phyloP scores from a whole-genome alignment of 495 filamentous ascomycete genomes.

The Aspergillus nanangensis region DNA sequence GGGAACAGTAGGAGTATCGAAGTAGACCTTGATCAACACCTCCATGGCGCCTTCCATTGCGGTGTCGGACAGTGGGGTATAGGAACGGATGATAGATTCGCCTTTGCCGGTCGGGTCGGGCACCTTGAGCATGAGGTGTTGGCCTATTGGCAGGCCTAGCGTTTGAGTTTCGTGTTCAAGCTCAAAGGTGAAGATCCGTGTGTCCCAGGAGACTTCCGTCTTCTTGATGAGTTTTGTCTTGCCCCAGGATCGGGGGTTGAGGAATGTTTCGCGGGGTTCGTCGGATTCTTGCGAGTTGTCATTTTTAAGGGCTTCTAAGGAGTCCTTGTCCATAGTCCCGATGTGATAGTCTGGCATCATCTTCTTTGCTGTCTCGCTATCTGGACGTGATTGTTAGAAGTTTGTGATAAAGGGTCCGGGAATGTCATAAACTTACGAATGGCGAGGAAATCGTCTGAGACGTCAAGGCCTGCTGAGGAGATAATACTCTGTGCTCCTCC shows the following conservation, averaged over 20 bases:
- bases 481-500: slow-evolving; percentile 87
- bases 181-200: slow-evolving; percentile 75
- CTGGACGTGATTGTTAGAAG: slow-evolving; percentile 46
- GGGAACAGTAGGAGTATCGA: slow-evolving; percentile 47
- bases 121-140: slow-evolving; percentile 86
- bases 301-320: slow-evolving; percentile 46
- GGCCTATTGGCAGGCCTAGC: slow-evolving; percentile 79
- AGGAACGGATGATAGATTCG: slow-evolving; percentile 76
- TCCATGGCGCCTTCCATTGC: slow-evolving; percentile 58
- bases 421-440: slow-evolving; percentile 64
- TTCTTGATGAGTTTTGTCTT: slow-evolving; percentile 64
- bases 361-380: slow-evolving; percentile 84
- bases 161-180: slow-evolving; percentile 69
- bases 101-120: slow-evolving; percentile 54
- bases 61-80: slow-evolving; percentile 78
- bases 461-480: slow-evolving; percentile 77
- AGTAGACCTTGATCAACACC: slow-evolving; percentile 85
- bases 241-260: slow-evolving; percentile 67
- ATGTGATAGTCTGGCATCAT: slow-evolving; percentile 93
- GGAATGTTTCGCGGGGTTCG: slow-evolving; percentile 55
- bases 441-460: slow-evolving; percentile 89
- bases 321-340: slow-evolving; percentile 63
- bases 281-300: slow-evolving; percentile 17
- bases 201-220: slow-evolving; percentile 69
- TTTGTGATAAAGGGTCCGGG: neutral